Percentiles rank a stretch among this genome's conserved stretches.
Conservation (phyloP, 148 eudicot species). For the Bassia scoparia region DNA sequence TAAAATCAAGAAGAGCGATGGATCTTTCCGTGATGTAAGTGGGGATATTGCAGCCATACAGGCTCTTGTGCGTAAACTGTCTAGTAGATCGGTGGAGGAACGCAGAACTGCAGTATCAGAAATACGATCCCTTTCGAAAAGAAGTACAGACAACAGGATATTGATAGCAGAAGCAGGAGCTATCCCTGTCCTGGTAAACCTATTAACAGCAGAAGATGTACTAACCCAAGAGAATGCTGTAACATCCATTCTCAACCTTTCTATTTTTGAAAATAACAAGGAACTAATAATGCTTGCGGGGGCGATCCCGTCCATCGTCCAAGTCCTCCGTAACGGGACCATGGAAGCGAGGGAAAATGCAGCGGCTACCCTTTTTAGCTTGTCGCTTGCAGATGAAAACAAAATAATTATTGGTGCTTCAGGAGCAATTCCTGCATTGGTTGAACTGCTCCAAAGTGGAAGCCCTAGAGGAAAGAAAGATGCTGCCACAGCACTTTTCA, state of each 20-base stretch:
- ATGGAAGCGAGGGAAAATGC: slow-evolving; percentile 86
- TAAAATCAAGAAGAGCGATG: slow-evolving; percentile 71
- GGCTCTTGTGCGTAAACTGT: slow-evolving; percentile 61
- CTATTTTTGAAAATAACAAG: slow-evolving; percentile 77
- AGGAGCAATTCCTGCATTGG: slow-evolving; percentile 73
- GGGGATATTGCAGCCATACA: slow-evolving; percentile 71
- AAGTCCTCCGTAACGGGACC: slow-evolving; percentile 74
- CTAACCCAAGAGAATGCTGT: slow-evolving; percentile 90
- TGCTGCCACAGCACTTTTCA: slow-evolving; percentile 87
- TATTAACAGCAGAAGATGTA: slow-evolving; percentile 60
- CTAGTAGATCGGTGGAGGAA: slow-evolving; percentile 51
- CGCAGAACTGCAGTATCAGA: slow-evolving; percentile 59
- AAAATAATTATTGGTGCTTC: slow-evolving; percentile 87
- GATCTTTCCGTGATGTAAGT: slow-evolving; percentile 79
- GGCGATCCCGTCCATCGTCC: slow-evolving; percentile 81
- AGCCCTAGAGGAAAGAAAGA: slow-evolving; percentile 81
- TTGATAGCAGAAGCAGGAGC: slow-evolving; percentile 90
- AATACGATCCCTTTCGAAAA: slow-evolving; percentile 75
- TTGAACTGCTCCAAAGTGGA: slow-evolving; percentile 65
- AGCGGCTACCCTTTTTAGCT: slow-evolving; percentile 89
- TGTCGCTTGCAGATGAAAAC: slow-evolving; percentile 85
- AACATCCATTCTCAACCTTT: slow-evolving; percentile 81
- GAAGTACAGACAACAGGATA: slow-evolving; percentile 84
- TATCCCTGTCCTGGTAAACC: slow-evolving; percentile 63
- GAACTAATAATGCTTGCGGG: slow-evolving; percentile 83